Percentiles rank a stretch among this genome's conserved stretches.
Conservation (phyloP, 2,329 filamentous ascomycete species). For the Colletotrichum karsti region DNA sequence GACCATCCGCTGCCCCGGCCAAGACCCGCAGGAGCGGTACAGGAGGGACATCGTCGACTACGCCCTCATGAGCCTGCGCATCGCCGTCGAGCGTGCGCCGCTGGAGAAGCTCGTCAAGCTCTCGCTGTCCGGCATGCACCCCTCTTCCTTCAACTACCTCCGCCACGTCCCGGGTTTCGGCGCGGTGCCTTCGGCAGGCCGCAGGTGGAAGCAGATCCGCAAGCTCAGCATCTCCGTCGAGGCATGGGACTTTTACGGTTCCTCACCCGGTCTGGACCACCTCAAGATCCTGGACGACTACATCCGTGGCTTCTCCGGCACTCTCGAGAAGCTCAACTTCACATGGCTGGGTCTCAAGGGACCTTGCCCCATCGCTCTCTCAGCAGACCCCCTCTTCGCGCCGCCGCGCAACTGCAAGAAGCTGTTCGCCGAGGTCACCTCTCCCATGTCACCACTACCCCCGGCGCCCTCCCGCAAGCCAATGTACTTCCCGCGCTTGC, state of each 20-base stretch:
- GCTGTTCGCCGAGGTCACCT: conserved; percentile 71
- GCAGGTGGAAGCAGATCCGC: conserved; percentile 81
- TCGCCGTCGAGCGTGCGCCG: conserved; percentile 79
- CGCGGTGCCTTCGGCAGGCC: conserved; percentile 74
- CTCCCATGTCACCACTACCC: conserved; percentile 70
- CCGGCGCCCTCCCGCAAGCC: conserved; percentile 59
- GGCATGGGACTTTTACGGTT: conserved; percentile 69
- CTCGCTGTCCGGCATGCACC: conserved; percentile 78
- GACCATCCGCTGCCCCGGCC: conserved; percentile 78
- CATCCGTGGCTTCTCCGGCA: conserved; percentile 73
- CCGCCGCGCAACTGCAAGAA: conserved; percentile 62
- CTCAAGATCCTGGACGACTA: conserved; percentile 85
- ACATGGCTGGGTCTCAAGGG: conserved; percentile 79
- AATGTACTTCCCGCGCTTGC: conserved; percentile 73
- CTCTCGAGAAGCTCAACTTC: conserved; percentile 77
- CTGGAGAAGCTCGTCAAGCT: conserved; percentile 73
- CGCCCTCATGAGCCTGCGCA: conserved; percentile 85
- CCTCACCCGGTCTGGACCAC: conserved; percentile 71
- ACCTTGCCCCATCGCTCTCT: conserved; percentile 76
- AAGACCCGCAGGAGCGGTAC: conserved; percentile 74
- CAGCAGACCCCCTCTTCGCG: conserved; percentile 75
- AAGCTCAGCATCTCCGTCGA: conserved; percentile 79
- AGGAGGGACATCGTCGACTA: conserved; percentile 85
- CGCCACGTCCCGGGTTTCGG: conserved; percentile 80
- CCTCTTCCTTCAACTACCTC: conserved; percentile 79